phyloP scores from a whole-genome alignment of 805 yeast genomes.

The Lipomyces yamanashiensis region DNA sequence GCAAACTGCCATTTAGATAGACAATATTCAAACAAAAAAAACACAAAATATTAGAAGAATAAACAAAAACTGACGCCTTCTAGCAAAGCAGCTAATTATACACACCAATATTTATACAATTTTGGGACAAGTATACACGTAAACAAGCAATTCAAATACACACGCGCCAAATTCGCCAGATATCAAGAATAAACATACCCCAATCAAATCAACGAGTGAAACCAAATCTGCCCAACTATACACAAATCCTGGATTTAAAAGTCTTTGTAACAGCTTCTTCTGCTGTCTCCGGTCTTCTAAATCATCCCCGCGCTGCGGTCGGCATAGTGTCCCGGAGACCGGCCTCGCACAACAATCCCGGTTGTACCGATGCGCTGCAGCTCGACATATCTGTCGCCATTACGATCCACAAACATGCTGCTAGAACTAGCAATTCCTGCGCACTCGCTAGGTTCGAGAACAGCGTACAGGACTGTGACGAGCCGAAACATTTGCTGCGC shows the following conservation, averaged over 20 bases:
- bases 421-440: slow-evolving; percentile 46
- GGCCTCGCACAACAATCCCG: slow-evolving; percentile 34
- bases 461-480: slow-evolving; percentile 24
- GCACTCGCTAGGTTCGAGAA: slow-evolving; percentile 19
- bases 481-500: slow-evolving; percentile 29
- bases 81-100: neutral
- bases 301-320: slow-evolving; percentile 17
- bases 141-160: slow-evolving; percentile 3
- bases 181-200: too few relatives aligned
- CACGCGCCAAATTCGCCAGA: slow-evolving; percentile 5
- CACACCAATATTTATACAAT: neutral
- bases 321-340: slow-evolving; percentile 36
- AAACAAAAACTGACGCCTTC: neutral
- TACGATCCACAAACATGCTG: slow-evolving; percentile 54
- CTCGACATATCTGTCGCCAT: slow-evolving; percentile 46
- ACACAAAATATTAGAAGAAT: too few relatives aligned
- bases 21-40: too few relatives aligned
- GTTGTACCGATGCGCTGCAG: slow-evolving; percentile 27
- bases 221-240: too few relatives aligned
- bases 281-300: neutral
- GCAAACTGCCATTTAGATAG: too few relatives aligned
- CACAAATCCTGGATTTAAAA: too few relatives aligned
- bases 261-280: too few relatives aligned
- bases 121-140: neutral
- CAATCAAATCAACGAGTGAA: too few relatives aligned